A percentile compares a stretch with the other conserved stretches of the same genome.
Conservation (phyloP, 306 rosid genomes). For the Macrotyloma uniflorum region DNA sequence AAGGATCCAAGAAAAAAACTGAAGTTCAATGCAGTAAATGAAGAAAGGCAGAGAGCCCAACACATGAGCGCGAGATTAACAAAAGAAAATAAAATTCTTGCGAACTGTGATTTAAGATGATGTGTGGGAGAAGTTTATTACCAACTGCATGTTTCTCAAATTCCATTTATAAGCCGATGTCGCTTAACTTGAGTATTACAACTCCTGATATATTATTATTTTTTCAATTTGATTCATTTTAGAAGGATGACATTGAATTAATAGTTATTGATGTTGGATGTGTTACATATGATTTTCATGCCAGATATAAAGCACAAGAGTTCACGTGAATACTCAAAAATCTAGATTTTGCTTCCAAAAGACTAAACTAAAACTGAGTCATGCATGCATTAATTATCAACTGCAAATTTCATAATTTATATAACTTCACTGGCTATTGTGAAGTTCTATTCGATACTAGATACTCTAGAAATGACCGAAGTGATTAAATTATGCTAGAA, state of each 20-base stretch:
- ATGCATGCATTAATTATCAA: neutral
- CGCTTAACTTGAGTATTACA: neutral
- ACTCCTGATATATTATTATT: constrained; percentile 27
- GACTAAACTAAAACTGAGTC: neutral
- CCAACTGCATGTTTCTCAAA: neutral
- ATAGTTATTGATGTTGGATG: constrained; percentile 69
- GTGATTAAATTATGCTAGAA: no score
- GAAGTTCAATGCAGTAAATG: neutral
- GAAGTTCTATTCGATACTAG: neutral
- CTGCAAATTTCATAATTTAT: neutral
- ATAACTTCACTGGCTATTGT: constrained; percentile 13
- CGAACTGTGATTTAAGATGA: constrained; percentile 28
- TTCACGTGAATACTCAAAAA: constrained; percentile 70
- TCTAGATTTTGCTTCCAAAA: constrained; percentile 17
- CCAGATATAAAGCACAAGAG: constrained; percentile 83
- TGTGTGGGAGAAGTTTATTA: constrained; percentile 18
- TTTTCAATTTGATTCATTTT: constrained; percentile 36
- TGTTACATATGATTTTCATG: constrained; percentile 80
- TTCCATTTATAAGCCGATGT: constrained; percentile 32
- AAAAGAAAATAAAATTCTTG: neutral
- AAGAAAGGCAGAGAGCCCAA: neutral
- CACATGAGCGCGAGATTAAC: neutral
- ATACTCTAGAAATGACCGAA: neutral
- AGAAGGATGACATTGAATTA: constrained; percentile 78
- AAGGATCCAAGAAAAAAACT: neutral